Evolutionary conservation across 495 filamentous ascomycete genomes (phyloP).

Genomic region (Penicillium odoratum): DNA sequence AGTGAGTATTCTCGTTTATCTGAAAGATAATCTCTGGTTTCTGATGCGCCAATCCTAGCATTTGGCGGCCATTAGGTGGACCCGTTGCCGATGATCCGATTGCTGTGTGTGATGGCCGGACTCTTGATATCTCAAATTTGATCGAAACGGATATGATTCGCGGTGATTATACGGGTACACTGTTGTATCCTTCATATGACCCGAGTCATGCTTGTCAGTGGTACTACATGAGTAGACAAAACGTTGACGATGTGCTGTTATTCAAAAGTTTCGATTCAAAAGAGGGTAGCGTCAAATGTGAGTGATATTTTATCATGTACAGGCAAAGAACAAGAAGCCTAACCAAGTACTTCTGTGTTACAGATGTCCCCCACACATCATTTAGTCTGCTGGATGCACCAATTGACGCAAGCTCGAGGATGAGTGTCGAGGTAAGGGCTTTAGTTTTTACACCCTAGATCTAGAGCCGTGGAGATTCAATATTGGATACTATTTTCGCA

Average conservation of each 20-base stretch:
- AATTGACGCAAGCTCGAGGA: slow-evolving; percentile 3
- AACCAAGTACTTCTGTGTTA: neutral
- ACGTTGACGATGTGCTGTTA: slow-evolving; percentile 27
- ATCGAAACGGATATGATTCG: slow-evolving; percentile 16
- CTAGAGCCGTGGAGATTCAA: neutral
- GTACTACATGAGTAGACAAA: slow-evolving; percentile 34
- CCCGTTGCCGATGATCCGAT: slow-evolving; percentile 32
- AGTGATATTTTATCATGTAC: neutral
- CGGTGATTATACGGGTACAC: slow-evolving; percentile 22
- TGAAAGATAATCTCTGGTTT: neutral
- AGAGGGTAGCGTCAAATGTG: slow-evolving; percentile 15
- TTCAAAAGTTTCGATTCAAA: slow-evolving; percentile 35
- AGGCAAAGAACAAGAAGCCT: neutral
- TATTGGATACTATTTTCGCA: too few relatives aligned
- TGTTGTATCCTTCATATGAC: slow-evolving; percentile 24
- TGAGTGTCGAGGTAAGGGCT: slow-evolving; percentile 23
- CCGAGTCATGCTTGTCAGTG: slow-evolving; percentile 15
- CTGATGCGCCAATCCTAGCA: slow-evolving; percentile 14
- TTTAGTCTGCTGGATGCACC: slow-evolving; percentile 9
- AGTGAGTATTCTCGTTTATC: slow-evolving; percentile 9
- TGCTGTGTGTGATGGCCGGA: slow-evolving; percentile 32
- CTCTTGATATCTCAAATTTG: slow-evolving; percentile 22
- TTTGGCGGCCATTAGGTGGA: slow-evolving; percentile 30
- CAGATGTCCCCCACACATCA: slow-evolving; percentile 22
- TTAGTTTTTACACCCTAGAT: slow-evolving; percentile 16